Conservation (phyloP, 73 alveolate genomes). For the Paramecium tetraurelia region DNA sequence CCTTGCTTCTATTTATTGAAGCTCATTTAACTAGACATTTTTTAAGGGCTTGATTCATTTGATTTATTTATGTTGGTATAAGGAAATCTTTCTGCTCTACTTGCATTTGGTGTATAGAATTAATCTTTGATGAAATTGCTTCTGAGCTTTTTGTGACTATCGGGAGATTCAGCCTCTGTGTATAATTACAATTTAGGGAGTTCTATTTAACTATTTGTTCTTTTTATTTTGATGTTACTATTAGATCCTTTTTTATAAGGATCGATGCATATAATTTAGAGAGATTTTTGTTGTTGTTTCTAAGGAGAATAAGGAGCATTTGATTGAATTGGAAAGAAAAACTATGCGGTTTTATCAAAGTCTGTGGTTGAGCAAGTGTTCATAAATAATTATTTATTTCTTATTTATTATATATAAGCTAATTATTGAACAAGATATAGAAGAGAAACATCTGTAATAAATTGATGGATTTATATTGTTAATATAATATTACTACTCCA, state of each 20-base stretch:
- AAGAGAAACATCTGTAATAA: neutral
- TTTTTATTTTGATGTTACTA: neutral
- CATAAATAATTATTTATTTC: slow-evolving; percentile 3
- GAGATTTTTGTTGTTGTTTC: neutral
- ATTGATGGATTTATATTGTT: neutral
- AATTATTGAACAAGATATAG: neutral
- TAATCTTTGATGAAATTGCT: neutral
- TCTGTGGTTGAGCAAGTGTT: neutral
- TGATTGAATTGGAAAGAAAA: neutral
- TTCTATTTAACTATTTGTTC: slow-evolving; percentile 21
- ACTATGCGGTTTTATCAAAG: slow-evolving; percentile 8
- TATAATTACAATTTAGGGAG: slow-evolving; percentile 13
- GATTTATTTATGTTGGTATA: neutral
- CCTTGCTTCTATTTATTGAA: neutral
- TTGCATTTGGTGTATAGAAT: neutral
- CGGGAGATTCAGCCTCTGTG: neutral
- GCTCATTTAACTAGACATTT: neutral
- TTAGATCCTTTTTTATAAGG: neutral
- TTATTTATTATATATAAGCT: neutral
- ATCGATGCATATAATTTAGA: neutral
- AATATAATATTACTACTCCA: neutral
- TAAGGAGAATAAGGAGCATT: neutral
- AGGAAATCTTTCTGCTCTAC: neutral
- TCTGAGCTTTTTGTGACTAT: neutral
- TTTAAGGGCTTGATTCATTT: neutral